phyloP scores from a whole-genome alignment of 2,329 filamentous ascomycete species.

The Beauveria varroae region DNA sequence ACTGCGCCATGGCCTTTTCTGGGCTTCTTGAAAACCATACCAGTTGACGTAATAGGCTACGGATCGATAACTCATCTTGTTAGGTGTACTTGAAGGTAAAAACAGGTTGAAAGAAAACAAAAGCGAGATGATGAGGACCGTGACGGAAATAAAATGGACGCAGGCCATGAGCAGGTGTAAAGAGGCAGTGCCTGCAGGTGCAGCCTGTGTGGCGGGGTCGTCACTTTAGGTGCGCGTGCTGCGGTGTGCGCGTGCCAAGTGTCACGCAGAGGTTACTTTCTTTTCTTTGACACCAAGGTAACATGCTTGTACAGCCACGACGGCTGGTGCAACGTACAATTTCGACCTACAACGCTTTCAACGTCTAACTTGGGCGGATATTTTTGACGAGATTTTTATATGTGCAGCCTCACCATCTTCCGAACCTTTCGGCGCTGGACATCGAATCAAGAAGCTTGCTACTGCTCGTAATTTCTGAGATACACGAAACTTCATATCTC shows the following conservation, averaged over 20 bases:
- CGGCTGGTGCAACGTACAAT: too few species aligned
- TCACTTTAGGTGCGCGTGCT: background rate
- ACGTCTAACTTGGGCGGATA: too few species aligned
- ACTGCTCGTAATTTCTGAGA: too few species aligned
- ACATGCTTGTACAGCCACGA: too few species aligned
- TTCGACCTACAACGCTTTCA: too few species aligned
- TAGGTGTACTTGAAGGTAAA: background rate
- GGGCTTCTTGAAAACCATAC: constrained; percentile 21
- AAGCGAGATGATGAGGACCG: background rate
- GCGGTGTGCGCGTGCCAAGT: background rate
- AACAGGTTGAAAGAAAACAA: background rate
- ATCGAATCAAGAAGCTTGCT: too few species aligned
- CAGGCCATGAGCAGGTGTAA: constrained; percentile 7
- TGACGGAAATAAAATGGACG: background rate
- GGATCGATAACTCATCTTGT: constrained; percentile 45
- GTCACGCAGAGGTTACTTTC: too few species aligned
- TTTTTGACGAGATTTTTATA: too few species aligned
- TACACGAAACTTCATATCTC: too few species aligned
- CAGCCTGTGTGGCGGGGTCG: background rate
- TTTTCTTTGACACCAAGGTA: too few species aligned
- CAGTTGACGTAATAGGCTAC: constrained; percentile 73
- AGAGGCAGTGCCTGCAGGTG: constrained; percentile 7
- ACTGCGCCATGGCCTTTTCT: background rate
- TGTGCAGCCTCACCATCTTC: too few species aligned
- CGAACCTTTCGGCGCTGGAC: too few species aligned